Conservation (phyloP, 2,329 filamentous ascomycete species). For the Grosmannia huntii region DNA sequence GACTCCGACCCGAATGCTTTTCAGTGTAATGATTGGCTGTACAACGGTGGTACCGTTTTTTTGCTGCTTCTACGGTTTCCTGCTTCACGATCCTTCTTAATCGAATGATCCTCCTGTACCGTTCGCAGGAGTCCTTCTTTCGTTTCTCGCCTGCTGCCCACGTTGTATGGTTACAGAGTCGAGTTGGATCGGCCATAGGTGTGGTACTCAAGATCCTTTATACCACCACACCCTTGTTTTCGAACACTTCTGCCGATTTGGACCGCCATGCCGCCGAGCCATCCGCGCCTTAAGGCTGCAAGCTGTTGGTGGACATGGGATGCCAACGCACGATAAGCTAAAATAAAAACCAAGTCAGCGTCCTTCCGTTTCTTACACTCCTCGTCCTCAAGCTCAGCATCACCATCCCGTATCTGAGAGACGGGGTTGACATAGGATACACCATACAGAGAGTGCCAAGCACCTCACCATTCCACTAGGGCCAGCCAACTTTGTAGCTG, state of each 20-base stretch:
- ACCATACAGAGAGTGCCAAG: not conserved
- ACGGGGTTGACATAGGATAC: not conserved
- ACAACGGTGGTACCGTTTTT: too few species aligned
- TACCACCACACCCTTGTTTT: not conserved
- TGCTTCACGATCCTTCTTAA: not conserved
- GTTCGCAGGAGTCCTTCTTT: not conserved
- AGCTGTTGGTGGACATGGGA: not conserved
- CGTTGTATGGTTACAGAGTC: not conserved
- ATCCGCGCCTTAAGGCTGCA: not conserved
- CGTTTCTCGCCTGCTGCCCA: not conserved
- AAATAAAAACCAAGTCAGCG: not conserved
- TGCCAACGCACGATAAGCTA: not conserved
- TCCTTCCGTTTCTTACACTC: not conserved
- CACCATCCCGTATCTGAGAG: not conserved
- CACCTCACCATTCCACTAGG: not conserved
- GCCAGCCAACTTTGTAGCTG: not conserved
- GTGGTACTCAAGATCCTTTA: not conserved
- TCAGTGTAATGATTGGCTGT: not conserved
- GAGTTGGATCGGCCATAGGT: not conserved
- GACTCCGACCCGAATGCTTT: not conserved
- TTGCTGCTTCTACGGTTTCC: not conserved
- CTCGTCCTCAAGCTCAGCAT: not conserved
- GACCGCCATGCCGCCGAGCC: not conserved
- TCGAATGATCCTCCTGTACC: not conserved
- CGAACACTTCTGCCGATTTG: not conserved